Evolutionary conservation across 2,329 filamentous ascomycete species (phyloP).

Genomic region (Juglanconis sp.): DNA sequence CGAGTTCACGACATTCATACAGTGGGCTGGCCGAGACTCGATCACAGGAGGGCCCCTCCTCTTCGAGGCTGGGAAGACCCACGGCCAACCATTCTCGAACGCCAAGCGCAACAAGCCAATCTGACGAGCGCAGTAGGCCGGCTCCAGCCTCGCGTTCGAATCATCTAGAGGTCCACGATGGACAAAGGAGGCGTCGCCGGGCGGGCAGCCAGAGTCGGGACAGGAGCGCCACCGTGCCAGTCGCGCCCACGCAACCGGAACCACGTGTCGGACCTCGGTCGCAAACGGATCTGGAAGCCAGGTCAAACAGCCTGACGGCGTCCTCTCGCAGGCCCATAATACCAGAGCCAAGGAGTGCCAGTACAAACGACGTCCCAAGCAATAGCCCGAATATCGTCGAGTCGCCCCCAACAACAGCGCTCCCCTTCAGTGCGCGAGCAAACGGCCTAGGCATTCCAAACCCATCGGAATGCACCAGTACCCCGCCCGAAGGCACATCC

Average conservation of each 20-base stretch:
- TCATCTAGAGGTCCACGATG: slow-evolving; percentile 47
- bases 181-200: slow-evolving; percentile 41
- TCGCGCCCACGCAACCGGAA: slow-evolving; percentile 39
- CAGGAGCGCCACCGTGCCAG: slow-evolving; percentile 52
- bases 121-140: slow-evolving; percentile 50
- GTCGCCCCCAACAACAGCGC: slow-evolving; percentile 23
- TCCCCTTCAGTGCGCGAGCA: slow-evolving; percentile 36
- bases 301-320: slow-evolving; percentile 38
- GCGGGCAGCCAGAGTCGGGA: slow-evolving; percentile 46
- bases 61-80: slow-evolving; percentile 28
- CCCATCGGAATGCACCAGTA: slow-evolving; percentile 17
- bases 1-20: slow-evolving; percentile 36
- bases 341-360: slow-evolving; percentile 34
- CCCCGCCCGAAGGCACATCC: slow-evolving; percentile 1
- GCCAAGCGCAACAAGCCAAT: slow-evolving; percentile 40
- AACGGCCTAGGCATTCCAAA: slow-evolving; percentile 16
- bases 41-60: slow-evolving; percentile 25
- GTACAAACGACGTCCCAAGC: slow-evolving; percentile 18
- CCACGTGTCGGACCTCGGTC: slow-evolving; percentile 56
- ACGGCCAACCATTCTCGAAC: slow-evolving; percentile 43
- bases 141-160: slow-evolving; percentile 44
- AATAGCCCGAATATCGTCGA: slow-evolving; percentile 20
- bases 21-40: slow-evolving; percentile 24
- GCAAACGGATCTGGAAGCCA: slow-evolving; percentile 58
- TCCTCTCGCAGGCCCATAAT: slow-evolving; percentile 36